Evolutionary conservation across 306 rosid species (phyloP).

Genomic region (Prunus armeniaca): DNA sequence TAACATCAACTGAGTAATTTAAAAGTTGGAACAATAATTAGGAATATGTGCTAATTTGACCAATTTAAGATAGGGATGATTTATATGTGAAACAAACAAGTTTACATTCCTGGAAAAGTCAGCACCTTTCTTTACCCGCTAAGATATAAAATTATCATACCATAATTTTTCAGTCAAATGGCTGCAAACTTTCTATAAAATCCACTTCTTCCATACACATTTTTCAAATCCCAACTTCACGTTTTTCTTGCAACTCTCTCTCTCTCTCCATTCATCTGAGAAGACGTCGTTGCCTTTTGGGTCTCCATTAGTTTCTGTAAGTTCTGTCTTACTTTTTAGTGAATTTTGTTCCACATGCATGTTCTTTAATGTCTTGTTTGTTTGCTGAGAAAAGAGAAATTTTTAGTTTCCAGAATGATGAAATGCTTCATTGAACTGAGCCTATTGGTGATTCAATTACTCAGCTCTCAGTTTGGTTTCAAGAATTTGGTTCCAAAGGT

Average conservation of each 20-base stretch:
- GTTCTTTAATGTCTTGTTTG: neutral
- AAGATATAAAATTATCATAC: neutral
- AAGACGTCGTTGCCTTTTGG: neutral
- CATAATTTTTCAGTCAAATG: neutral
- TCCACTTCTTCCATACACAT: no score
- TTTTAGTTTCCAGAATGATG: neutral
- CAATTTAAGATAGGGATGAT: no score
- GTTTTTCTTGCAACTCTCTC: neutral
- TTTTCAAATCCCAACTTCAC: neutral
- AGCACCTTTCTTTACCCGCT: neutral
- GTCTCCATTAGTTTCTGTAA: neutral
- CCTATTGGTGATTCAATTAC: neutral
- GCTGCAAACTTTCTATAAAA: neutral
- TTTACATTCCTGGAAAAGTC: neutral
- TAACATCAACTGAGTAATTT: no score
- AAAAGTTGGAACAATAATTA: no score
- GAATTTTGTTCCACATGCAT: neutral
- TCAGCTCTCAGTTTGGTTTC: neutral
- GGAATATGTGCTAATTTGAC: no score
- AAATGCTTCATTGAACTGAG: neutral
- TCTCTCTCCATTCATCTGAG: no score
- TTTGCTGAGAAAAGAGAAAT: neutral
- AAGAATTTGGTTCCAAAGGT: neutral
- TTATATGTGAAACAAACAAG: neutral
- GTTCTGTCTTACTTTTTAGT: neutral